Percentiles rank a stretch among this genome's conserved stretches.
These are phyloP conservation scores for Botrytis cinerea DNA, from an alignment of 2,329 filamentous ascomycete species.

Conservation along the genomic window DNA sequence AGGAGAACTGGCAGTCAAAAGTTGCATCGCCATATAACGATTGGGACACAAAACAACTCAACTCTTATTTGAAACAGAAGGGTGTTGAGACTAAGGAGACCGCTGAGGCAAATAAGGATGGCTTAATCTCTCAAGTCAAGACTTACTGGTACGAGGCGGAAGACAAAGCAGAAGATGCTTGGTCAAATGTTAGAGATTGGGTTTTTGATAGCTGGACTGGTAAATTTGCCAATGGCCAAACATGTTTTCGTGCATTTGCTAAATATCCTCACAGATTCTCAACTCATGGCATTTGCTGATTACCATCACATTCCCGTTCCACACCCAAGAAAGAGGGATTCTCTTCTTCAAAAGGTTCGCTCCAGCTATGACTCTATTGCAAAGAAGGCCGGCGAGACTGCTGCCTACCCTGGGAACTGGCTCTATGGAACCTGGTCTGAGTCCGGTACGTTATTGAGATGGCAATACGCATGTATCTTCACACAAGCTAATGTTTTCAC, in stretches of 20 bases:
- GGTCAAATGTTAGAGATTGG: slow-evolving; percentile 79
- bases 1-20: slow-evolving; percentile 83
- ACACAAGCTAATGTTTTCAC: slow-evolving; percentile 27
- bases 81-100: slow-evolving; percentile 69
- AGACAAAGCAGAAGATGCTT: slow-evolving; percentile 72
- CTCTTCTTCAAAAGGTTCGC: slow-evolving; percentile 74
- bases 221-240: not conserved
- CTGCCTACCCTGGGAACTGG: slow-evolving; percentile 92
- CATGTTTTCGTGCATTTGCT: not conserved
- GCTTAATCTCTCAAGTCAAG: slow-evolving; percentile 69
- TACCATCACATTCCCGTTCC: slow-evolving; percentile 81
- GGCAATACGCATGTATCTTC: not conserved
- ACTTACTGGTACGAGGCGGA: slow-evolving; percentile 76
- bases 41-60: slow-evolving; percentile 73
- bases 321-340: slow-evolving; percentile 83
- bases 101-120: slow-evolving; percentile 68
- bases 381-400: slow-evolving; percentile 72
- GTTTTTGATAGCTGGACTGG: slow-evolving; percentile 72
- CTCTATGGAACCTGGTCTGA: slow-evolving; percentile 86
- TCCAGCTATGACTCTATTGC: slow-evolving; percentile 79
- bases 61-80: slow-evolving; percentile 67
- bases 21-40: slow-evolving; percentile 73
- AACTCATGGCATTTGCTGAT: slow-evolving; percentile 91
- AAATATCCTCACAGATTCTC: slow-evolving; percentile 66
- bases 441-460: slow-evolving; percentile 49